Evolutionary conservation across 371 early-diverging fungal genomes (phyloP), one percentile per base, ranked within the genome.

Genomic region (Mucor velutinosus): DNA sequence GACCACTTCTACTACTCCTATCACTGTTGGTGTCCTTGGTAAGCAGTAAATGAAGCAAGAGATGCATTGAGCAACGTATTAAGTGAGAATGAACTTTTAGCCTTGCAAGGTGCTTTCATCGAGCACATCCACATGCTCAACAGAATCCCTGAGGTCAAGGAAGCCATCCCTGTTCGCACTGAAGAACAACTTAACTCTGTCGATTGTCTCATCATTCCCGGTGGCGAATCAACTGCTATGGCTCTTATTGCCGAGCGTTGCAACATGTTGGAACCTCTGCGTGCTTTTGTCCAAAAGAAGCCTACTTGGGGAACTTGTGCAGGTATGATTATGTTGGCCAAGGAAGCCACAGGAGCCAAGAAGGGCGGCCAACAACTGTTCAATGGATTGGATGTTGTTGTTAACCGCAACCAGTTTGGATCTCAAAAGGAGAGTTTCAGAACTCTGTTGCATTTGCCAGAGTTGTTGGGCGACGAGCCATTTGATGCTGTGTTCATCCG

Each of bases 221-320:
- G 98, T 37, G 98, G 98, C 33, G 98, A 98, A 73, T 92, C 93
- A 8, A 98, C 97, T 0, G 82, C 97, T 0, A 98, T 98, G 84
- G 91, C 95, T 4, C 75, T 96, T 53, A 88, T 96, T 60, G 97
- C 96, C 10, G 96, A 95, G 69, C 86, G 93, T 35, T 89, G 87
- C 35, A 90, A 90, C 8, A 79, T 95, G 69, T 73, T 94, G 71
- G 92, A 94, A 43, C 85, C 89, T 14, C 77, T 97, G 47, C 86
- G 90, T 56, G 80, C 80, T 27, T 96, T 90, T 84, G 93, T 87
- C 58, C 86, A 80, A 59, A 81, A 71, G 62, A 93, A 88, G 80
- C 96, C 89, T 60, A 90, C 94, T 19, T 97, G 96, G 96, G 98
- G 98, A 19, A 97, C 97, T 53, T 98, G 98, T 75, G 98, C 98